Base-by-base conservation (phyloP, 495 filamentous ascomycete species). In the Parmelia sp. region DNA sequence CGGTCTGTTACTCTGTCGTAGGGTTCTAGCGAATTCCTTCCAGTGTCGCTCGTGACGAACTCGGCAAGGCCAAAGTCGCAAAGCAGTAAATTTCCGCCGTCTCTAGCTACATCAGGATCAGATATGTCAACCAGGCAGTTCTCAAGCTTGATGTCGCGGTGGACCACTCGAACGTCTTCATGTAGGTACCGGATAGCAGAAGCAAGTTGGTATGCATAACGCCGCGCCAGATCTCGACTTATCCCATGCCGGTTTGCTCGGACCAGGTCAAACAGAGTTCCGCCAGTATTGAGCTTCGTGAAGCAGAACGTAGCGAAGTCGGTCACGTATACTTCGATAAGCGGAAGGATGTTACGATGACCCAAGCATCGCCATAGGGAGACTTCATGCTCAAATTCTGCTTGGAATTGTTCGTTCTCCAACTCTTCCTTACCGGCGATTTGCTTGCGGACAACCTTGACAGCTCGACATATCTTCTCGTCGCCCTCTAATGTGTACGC, bases 51-150 rank as follows among this genome's bases (percentile, higher is more conserved):
- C 19, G 78, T 77, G 68, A 88, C 80, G 76, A 86, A 90, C 73
- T 90, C 87, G 1, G 88, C 85, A 78, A 91, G 85, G 44, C 88
- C 88, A 67, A 91, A 91, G 67, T 91, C 88, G 67, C 87, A 90
- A 12, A 91, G 79, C 1, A 87, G 79, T 14, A 91, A 71, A 33
- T 82, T 83, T 4, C 85, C 86, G 21, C 80, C 82, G 65, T 85
- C 82, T 1, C 71, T 64, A 1, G 69, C 65, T 9, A 79, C 74
- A 51, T 79, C 71, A 0, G 83, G 80, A 19, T 65, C 71, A n/a
- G 77, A 74, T 66, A 78, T 74, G 66, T 90, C 87, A 31, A 91
- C 69, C 14, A 91, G 80, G 66, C 88, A 91, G 66, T 91, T 91
- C 71, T 91, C 88, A 10, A 90, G 80, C 74, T 91, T 91, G 70